These are phyloP conservation scores for Metschnikowia vanudenii DNA, from an alignment of 805 yeast species.

Conservation along the genomic window DNA sequence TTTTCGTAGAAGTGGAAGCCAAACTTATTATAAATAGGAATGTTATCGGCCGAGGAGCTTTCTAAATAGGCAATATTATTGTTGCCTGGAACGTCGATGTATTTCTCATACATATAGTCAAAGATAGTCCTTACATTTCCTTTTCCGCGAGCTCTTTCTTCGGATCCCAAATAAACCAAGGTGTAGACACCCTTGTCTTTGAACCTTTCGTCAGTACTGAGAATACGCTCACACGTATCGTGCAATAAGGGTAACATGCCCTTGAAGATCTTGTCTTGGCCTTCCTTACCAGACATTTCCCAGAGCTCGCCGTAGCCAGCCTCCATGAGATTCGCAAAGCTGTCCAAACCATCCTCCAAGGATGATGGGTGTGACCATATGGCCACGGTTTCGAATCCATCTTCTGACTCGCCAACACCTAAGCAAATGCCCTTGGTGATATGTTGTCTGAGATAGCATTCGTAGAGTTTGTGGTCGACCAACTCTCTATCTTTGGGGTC, in stretches of 20 bases:
- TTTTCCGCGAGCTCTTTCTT: constrained; percentile 49
- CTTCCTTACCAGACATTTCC: constrained; percentile 46
- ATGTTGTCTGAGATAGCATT: constrained; percentile 51
- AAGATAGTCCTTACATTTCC: constrained; percentile 53
- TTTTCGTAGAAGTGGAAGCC: constrained; percentile 51
- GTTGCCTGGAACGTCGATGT: constrained; percentile 40
- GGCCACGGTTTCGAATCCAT: constrained; percentile 51
- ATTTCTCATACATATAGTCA: constrained; percentile 46
- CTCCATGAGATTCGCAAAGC: constrained; percentile 47
- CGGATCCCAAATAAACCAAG: constrained; percentile 47
- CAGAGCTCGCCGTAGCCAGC: constrained; percentile 54
- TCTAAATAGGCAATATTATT: constrained; percentile 48
- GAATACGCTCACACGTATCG: constrained; percentile 45
- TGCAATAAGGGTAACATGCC: constrained; percentile 53
- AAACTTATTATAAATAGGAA: constrained; percentile 53
- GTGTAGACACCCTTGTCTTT: constrained; percentile 37
- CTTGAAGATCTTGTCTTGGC: constrained; percentile 49
- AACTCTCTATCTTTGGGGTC: constrained; percentile 8
- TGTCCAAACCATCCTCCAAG: constrained; percentile 40
- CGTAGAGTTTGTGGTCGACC: constrained; percentile 36
- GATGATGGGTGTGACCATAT: constrained; percentile 52
- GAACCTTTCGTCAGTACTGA: constrained; percentile 40
- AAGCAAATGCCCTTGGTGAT: constrained; percentile 49
- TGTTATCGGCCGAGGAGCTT: constrained; percentile 44
- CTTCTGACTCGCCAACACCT: constrained; percentile 46